These are phyloP conservation scores for Acanthamoeba castellanii DNA, from an alignment of 208 protist species.

Conservation along the genomic window DNA sequence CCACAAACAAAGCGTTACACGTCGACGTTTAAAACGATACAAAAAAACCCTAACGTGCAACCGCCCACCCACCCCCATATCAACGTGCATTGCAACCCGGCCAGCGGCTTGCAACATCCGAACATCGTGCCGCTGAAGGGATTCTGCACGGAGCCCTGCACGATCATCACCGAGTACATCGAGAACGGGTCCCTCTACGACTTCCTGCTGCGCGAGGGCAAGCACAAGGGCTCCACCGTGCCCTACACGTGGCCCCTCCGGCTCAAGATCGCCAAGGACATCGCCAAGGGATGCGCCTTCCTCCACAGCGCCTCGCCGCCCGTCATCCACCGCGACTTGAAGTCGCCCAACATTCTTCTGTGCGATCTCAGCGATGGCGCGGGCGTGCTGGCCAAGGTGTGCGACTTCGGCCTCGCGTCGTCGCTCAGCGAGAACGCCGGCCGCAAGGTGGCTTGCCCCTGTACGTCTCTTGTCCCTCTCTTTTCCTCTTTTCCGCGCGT, in stretches of 20 bases:
- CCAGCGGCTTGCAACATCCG: slow-evolving; percentile 72
- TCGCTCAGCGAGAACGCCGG: no score
- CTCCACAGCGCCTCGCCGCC: no score
- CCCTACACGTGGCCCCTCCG: slow-evolving; percentile 72
- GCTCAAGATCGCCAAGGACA: no score
- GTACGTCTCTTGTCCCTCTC: not conserved
- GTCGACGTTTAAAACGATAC: no score
- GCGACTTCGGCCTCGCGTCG: not conserved
- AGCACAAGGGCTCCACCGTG: slow-evolving; percentile 36
- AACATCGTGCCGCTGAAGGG: slow-evolving; percentile 76
- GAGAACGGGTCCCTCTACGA: not conserved
- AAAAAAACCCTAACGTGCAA: not conserved
- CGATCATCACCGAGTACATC: slow-evolving; percentile 37
- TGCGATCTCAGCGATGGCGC: not conserved
- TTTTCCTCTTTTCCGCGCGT: not conserved
- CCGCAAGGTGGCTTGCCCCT: no score
- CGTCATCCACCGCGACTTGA: slow-evolving; percentile 83
- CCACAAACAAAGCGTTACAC: no score
- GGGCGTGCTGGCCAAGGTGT: not conserved
- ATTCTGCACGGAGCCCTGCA: slow-evolving; percentile 61
- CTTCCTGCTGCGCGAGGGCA: not conserved
- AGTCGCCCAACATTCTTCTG: slow-evolving; percentile 79
- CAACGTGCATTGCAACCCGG: not conserved
- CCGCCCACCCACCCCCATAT: not conserved
- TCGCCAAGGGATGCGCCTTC: no score